Conservation (phyloP, 164 flowering plant species). For the Taxillus chinensis region DNA sequence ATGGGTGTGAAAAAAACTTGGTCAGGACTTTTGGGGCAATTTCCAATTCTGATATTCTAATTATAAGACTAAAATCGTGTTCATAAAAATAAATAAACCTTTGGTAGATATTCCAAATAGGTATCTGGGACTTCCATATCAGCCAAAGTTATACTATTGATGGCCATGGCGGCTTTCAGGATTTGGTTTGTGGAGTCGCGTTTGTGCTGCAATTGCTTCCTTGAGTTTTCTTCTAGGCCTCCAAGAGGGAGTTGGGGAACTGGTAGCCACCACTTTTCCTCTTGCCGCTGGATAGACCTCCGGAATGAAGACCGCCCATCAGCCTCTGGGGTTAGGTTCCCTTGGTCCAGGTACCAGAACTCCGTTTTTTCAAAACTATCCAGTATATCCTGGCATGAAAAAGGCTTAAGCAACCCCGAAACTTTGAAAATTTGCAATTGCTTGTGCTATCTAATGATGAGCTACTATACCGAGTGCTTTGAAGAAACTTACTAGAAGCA, state of each 20-base stretch:
- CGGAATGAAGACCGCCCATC: conserved; percentile 42
- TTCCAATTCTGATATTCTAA: too few relatives aligned
- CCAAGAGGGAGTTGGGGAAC: conserved; percentile 49
- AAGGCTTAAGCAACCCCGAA: not conserved
- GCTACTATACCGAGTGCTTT: not conserved
- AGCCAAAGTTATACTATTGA: conserved; percentile 36
- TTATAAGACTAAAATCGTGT: too few relatives aligned
- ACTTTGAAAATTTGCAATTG: not conserved
- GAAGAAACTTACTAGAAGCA: conserved; percentile 50
- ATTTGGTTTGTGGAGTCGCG: conserved; percentile 58
- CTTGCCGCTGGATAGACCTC: conserved; percentile 32
- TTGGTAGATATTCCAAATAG: conserved; percentile 44
- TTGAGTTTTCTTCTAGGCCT: conserved; percentile 38
- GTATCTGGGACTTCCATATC: conserved; percentile 59
- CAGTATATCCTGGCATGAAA: conserved; percentile 38
- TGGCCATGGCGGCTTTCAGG: conserved; percentile 57
- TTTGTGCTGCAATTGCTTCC: conserved; percentile 43
- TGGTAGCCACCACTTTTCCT: conserved; percentile 74
- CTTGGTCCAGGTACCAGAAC: conserved; percentile 77
- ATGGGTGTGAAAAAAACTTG: too few relatives aligned
- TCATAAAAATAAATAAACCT: conserved; percentile 20
- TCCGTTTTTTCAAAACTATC: conserved; percentile 43
- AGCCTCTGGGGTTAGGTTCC: conserved; percentile 35
- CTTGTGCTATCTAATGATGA: not conserved
- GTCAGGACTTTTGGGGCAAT: too few relatives aligned